Evolutionary conservation across 306 rosid genomes (phyloP).

Genomic region (Styphnolobium japonicum): DNA sequence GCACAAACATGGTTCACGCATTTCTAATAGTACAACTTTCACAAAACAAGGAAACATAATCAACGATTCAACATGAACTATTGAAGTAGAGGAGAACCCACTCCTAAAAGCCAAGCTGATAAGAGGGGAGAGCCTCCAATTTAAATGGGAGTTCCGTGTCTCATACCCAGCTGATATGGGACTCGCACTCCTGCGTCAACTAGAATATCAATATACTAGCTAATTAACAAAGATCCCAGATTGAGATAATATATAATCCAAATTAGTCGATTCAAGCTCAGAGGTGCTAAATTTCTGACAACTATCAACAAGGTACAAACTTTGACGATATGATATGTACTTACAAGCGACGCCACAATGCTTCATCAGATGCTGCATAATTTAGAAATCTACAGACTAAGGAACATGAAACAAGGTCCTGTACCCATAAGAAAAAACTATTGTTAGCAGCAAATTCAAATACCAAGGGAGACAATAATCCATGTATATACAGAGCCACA

Average conservation of each 20-base stretch:
- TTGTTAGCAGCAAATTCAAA: conserved; percentile 17
- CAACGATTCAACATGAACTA: conserved; percentile 12
- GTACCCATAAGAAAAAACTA: conserved; percentile 25
- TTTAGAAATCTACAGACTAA: conserved; percentile 78
- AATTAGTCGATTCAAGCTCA: background rate
- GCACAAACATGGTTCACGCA: conserved; percentile 1
- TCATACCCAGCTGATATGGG: conserved; percentile 11
- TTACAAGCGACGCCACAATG: conserved; percentile 93
- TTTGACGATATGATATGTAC: conserved; percentile 26
- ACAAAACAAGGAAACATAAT: conserved; percentile 14
- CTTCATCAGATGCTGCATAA: conserved; percentile 85
- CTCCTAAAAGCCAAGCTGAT: conserved; percentile 36
- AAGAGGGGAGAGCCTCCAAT: conserved; percentile 24
- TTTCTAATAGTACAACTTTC: background rate
- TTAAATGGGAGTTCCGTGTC: conserved; percentile 13
- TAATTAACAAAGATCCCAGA: conserved; percentile 11
- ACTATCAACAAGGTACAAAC: conserved; percentile 12
- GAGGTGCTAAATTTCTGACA: background rate
- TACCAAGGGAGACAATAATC: background rate
- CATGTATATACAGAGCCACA: background rate
- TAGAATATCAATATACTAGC: conserved; percentile 14
- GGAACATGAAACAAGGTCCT: conserved; percentile 87
- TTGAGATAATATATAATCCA: background rate
- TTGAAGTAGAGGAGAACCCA: conserved; percentile 33
- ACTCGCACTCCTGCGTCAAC: conserved; percentile 8